Conservation (phyloP, 108 stramenopile genomes). For the Ochromonas danica region DNA sequence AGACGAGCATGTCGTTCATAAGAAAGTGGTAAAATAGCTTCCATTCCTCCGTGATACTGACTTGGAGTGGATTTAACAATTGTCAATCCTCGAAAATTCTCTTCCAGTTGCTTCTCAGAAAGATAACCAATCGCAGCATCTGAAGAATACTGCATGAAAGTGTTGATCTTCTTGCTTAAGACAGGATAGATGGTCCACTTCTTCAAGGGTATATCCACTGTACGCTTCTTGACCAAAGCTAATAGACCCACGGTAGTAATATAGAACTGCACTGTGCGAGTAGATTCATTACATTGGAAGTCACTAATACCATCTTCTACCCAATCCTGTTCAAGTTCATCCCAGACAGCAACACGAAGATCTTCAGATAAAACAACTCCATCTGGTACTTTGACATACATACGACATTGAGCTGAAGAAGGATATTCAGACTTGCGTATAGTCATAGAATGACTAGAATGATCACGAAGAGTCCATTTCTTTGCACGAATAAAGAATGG, state of each 20-base stretch:
- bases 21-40: neutral
- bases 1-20: conserved; percentile 26
- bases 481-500: conserved; percentile 24
- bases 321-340: conserved; percentile 30
- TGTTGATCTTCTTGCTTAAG: too few species aligned
- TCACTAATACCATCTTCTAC: conserved; percentile 29
- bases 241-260: conserved; percentile 24
- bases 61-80: neutral
- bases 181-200: conserved; percentile 7
- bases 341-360: conserved; percentile 16
- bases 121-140: too few species aligned
- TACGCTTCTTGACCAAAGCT: conserved; percentile 23
- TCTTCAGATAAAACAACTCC: conserved; percentile 25
- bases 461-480: conserved; percentile 19
- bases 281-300: conserved; percentile 30
- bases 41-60: neutral
- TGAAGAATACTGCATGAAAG: too few species aligned
- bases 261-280: neutral
- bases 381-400: conserved; percentile 2
- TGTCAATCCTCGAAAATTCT: too few species aligned
- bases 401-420: neutral
- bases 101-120: too few species aligned
- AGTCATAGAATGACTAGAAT: neutral
- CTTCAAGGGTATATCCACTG: conserved; percentile 12
- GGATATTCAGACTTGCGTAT: neutral